phyloP scores from a whole-genome alignment of 1,284 basidiomycete species.

The Trichosporon sp. region DNA sequence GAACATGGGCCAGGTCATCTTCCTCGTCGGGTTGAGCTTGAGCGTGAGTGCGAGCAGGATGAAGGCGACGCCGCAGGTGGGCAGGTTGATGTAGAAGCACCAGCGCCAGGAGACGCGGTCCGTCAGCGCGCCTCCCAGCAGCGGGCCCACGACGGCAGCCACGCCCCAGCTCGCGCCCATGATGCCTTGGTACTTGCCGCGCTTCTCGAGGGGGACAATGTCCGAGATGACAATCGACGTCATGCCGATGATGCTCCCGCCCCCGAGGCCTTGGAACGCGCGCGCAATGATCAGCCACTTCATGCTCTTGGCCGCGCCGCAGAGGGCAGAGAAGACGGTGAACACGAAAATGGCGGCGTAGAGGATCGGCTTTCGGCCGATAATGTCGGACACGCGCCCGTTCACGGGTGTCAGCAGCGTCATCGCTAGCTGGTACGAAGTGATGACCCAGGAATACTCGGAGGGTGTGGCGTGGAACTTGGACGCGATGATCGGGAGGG shows the following conservation, averaged over 20 bases:
- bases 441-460: constrained; percentile 47
- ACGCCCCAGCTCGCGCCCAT: constrained; percentile 57
- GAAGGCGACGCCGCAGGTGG: constrained; percentile 62
- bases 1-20: constrained; percentile 34
- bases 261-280: constrained; percentile 51
- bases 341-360: constrained; percentile 50
- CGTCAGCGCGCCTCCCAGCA: constrained; percentile 53
- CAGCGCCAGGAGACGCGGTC: constrained; percentile 42
- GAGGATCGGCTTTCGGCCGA: constrained; percentile 51
- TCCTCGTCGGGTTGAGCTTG: constrained; percentile 65
- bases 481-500: constrained; percentile 42
- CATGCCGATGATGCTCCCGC: constrained; percentile 47
- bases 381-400: constrained; percentile 50
- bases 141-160: constrained; percentile 56
- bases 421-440: constrained; percentile 46
- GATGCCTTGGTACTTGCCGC: constrained; percentile 56
- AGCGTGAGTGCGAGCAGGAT: constrained; percentile 75
- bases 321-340: constrained; percentile 46
- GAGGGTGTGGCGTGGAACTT: constrained; percentile 42
- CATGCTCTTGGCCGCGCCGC: constrained; percentile 50
- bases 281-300: constrained; percentile 47
- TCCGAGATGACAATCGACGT: constrained; percentile 39
- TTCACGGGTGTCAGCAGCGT: constrained; percentile 48
- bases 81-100: constrained; percentile 50
- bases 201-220: constrained; percentile 48